These are phyloP conservation scores for Aciculoconidium aculeatum DNA, from an alignment of 805 yeast species.

Conservation along the genomic window DNA sequence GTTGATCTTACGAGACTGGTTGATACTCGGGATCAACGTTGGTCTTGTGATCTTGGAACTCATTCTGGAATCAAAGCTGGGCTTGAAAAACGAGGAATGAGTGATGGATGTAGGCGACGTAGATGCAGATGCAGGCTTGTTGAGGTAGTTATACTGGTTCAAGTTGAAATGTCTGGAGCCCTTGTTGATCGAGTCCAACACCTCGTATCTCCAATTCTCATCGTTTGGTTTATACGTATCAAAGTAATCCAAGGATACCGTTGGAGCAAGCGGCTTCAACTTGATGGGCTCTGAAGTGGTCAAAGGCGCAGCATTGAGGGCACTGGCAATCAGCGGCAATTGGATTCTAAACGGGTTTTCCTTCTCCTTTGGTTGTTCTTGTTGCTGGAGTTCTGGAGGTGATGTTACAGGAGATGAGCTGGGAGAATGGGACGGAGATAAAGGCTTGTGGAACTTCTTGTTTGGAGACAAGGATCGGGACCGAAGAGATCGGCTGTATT, in stretches of 20 bases:
- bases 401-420: slow-evolving; percentile 14
- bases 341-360: slow-evolving; percentile 5
- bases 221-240: slow-evolving; percentile 42
- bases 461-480: slow-evolving; percentile 12
- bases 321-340: slow-evolving; percentile 34
- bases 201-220: slow-evolving; percentile 39
- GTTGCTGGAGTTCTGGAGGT: slow-evolving; percentile 6
- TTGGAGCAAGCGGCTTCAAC: slow-evolving; percentile 32
- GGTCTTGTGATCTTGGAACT: slow-evolving; percentile 20
- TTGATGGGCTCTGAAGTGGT: slow-evolving; percentile 15
- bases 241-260: slow-evolving; percentile 38
- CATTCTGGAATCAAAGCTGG: slow-evolving; percentile 34
- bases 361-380: slow-evolving; percentile 1
- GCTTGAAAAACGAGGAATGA: slow-evolving; percentile 15
- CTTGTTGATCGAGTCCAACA: slow-evolving; percentile 29
- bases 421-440: slow-evolving; percentile 16
- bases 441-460: slow-evolving; percentile 12
- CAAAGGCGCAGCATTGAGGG: slow-evolving; percentile 18
- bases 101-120: slow-evolving; percentile 7
- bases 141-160: slow-evolving; percentile 24
- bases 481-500: slow-evolving; percentile 8
- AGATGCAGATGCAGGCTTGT: slow-evolving; percentile 9
- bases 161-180: slow-evolving; percentile 19
- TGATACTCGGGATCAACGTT: slow-evolving; percentile 14
- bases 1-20: slow-evolving; percentile 30